These are phyloP conservation scores for Physcia stellaris DNA, from an alignment of 495 filamentous ascomycete genomes.

Conservation along the genomic window DNA sequence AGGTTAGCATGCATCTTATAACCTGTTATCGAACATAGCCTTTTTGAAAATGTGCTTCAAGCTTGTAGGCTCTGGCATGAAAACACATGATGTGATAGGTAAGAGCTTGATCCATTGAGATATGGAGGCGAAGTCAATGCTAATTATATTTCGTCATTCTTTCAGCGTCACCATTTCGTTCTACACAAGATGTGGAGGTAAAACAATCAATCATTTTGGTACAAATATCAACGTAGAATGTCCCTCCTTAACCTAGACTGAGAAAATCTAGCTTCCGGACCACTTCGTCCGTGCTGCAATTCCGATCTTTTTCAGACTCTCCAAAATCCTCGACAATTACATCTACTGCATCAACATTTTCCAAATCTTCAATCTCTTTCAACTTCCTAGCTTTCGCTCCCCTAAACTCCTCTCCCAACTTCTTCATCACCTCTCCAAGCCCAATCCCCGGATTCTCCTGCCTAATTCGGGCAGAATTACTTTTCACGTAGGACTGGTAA, in stretches of 20 bases:
- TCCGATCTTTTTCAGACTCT: background rate
- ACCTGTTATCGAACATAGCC: too few species aligned
- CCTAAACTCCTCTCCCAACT: constrained; percentile 13
- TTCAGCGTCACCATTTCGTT: too few species aligned
- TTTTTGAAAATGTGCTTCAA: too few species aligned
- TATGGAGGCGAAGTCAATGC: too few species aligned
- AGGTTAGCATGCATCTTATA: too few species aligned
- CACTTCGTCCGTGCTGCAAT: constrained; percentile 1
- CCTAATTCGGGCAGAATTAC: constrained; percentile 11
- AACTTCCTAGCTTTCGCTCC: constrained; percentile 13
- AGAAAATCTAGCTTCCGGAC: constrained; percentile 7
- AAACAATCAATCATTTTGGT: too few species aligned
- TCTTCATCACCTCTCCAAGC: constrained; percentile 12
- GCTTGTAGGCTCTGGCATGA: too few species aligned
- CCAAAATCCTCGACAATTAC: background rate
- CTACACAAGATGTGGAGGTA: too few species aligned
- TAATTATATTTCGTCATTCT: too few species aligned
- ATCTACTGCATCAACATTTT: constrained; percentile 28
- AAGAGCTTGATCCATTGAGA: too few species aligned
- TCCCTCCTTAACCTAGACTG: background rate
- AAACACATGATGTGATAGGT: too few species aligned
- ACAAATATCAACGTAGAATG: background rate
- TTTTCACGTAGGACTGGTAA: constrained; percentile 50
- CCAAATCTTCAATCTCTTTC: too few species aligned
- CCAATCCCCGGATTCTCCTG: constrained; percentile 9